phyloP scores from a whole-genome alignment of 2,329 filamentous ascomycete species.

The Rhinocladiella mackenziei region DNA sequence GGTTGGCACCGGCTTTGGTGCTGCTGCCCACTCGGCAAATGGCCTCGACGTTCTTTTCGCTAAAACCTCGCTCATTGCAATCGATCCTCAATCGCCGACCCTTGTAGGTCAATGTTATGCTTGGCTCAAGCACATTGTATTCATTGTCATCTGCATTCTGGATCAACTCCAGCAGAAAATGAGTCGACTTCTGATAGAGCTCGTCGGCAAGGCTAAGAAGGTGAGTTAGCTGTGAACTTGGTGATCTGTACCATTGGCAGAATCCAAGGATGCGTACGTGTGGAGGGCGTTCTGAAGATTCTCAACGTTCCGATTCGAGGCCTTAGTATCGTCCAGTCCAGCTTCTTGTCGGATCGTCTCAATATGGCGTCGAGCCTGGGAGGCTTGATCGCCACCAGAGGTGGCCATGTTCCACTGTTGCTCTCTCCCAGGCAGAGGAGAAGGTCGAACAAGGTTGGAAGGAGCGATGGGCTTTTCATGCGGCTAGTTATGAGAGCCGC shows the following conservation, averaged over 20 bases:
- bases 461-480: too few species aligned
- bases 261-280: slow-evolving; percentile 4
- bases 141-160: slow-evolving; percentile 44
- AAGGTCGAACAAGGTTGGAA: background rate
- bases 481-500: too few species aligned
- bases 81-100: slow-evolving; percentile 5
- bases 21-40: slow-evolving; percentile 38
- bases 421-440: background rate
- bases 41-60: slow-evolving; percentile 34
- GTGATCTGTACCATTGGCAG: too few species aligned
- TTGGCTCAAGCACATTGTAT: slow-evolving; percentile 27
- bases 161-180: slow-evolving; percentile 34
- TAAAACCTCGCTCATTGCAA: slow-evolving; percentile 43
- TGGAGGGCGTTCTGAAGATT: slow-evolving; percentile 12
- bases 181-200: slow-evolving; percentile 11
- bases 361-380: slow-evolving; percentile 4
- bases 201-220: slow-evolving; percentile 4
- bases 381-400: background rate
- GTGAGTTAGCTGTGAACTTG: background rate
- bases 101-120: slow-evolving; percentile 6
- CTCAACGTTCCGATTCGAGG: slow-evolving; percentile 4
- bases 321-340: slow-evolving; percentile 3
- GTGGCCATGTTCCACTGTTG: background rate
- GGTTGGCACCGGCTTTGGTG: slow-evolving; percentile 34
- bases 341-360: slow-evolving; percentile 7